Conservation (phyloP, 495 filamentous ascomycete species). For the Talaromyces liani region DNA sequence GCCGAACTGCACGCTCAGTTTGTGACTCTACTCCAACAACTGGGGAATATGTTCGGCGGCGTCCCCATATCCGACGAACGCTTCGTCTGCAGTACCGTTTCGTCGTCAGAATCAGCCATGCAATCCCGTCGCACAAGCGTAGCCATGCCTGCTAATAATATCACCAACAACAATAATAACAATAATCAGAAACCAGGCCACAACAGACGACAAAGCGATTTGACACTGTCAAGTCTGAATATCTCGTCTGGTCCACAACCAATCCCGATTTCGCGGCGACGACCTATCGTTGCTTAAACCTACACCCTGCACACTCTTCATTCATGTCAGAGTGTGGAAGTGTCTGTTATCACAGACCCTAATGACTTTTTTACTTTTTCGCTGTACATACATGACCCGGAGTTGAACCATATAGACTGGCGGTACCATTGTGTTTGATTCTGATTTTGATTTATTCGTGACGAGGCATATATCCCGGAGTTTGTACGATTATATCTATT, state of each 20-base stretch:
- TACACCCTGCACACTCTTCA: too few species aligned
- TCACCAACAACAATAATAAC: constrained; percentile 13
- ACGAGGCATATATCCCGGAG: background rate
- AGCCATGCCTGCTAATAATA: constrained; percentile 6
- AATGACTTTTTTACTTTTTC: background rate
- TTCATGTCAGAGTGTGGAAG: background rate
- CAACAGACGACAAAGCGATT: constrained; percentile 25
- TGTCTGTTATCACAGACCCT: constrained; percentile 4
- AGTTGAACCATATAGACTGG: constrained; percentile 1
- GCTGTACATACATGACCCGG: constrained; percentile 1
- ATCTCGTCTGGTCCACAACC: constrained; percentile 34
- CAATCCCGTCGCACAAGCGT: constrained; percentile 2
- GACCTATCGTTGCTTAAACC: constrained; percentile 30
- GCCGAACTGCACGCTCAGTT: constrained; percentile 78
- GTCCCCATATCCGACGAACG: constrained; percentile 36
- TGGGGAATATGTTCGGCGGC: constrained; percentile 47
- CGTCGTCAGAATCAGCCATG: constrained; percentile 18
- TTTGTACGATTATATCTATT: constrained; percentile 1
- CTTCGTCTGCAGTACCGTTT: constrained; percentile 34
- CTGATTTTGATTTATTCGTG: background rate
- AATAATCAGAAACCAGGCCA: constrained; percentile 15
- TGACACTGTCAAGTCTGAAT: constrained; percentile 30
- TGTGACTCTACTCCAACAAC: constrained; percentile 61
- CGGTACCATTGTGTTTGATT: background rate
- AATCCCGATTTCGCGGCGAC: constrained; percentile 36